A percentile compares a stretch with the other conserved stretches of the same genome.
These are phyloP conservation scores for Penicillium maclennaniae DNA, from an alignment of 495 filamentous ascomycete species.

Conservation along the genomic window DNA sequence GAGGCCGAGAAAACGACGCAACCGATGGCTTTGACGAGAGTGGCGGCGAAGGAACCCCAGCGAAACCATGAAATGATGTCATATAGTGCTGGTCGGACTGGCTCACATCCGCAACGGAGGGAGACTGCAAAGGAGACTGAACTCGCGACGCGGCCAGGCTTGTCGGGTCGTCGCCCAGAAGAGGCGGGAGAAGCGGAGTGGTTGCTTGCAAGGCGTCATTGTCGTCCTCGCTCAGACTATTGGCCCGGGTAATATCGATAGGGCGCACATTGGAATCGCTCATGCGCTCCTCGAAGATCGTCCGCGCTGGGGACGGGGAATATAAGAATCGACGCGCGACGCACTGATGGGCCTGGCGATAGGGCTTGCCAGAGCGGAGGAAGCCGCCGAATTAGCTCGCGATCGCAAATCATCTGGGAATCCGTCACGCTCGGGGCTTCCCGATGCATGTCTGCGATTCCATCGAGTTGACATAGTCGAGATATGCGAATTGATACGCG, in stretches of 20 bases:
- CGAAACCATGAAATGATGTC: constrained; percentile 43
- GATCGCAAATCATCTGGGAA: constrained; percentile 37
- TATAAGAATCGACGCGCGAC: constrained; percentile 43
- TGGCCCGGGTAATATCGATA: constrained; percentile 58
- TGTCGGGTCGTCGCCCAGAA: constrained; percentile 56
- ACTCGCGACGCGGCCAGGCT: constrained; percentile 42
- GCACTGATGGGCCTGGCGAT: constrained; percentile 40
- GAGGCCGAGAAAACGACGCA: constrained; percentile 63
- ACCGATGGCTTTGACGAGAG: constrained; percentile 75
- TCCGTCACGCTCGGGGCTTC: constrained; percentile 43
- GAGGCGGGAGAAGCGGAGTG: constrained; percentile 78
- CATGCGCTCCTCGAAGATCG: constrained; percentile 59
- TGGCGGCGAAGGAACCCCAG: constrained; percentile 64
- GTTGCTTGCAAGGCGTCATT: constrained; percentile 59
- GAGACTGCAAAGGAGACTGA: constrained; percentile 79
- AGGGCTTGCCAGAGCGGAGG: constrained; percentile 65
- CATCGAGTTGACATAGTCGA: constrained; percentile 68
- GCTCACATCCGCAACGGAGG: constrained; percentile 55
- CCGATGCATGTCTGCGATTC: constrained; percentile 51
- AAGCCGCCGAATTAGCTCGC: constrained; percentile 56
- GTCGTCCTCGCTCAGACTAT: constrained; percentile 50
- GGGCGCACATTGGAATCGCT: constrained; percentile 42
- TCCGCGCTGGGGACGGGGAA: constrained; percentile 66
- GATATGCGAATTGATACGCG: constrained; percentile 65
- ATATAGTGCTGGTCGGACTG: constrained; percentile 31